These are phyloP conservation scores for Hepatocystis sp. DNA, from an alignment of 169 alveolate genomes.

Conservation along the genomic window DNA sequence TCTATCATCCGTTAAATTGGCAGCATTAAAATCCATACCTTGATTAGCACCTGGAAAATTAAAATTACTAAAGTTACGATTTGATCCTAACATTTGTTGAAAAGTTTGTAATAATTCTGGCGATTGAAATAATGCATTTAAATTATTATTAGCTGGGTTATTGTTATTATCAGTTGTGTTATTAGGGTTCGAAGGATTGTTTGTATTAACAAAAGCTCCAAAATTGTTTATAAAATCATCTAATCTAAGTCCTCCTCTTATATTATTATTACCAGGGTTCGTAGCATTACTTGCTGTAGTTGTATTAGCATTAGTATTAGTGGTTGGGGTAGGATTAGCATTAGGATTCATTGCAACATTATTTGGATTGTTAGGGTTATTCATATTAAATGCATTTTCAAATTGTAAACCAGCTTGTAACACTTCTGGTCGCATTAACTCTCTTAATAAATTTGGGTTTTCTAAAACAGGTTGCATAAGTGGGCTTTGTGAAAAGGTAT, in stretches of 20 bases:
- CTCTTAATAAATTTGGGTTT: conserved; percentile 90
- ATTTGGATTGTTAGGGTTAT: conserved; percentile 4
- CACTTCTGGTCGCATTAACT: conserved; percentile 86
- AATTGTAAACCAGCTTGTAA: conserved; percentile 87
- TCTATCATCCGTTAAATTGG: conserved; percentile 80
- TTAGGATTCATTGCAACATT: conserved; percentile 9
- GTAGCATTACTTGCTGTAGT: no score
- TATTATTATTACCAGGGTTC: neutral
- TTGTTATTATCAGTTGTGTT: neutral
- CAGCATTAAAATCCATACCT: conserved; percentile 38
- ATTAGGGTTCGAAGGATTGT: no score
- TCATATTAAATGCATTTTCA: conserved; percentile 81
- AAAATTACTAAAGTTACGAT: conserved; percentile 63
- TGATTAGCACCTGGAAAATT: conserved; percentile 19
- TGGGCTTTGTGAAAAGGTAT: conserved; percentile 86
- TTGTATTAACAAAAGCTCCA: neutral
- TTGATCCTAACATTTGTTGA: conserved; percentile 57
- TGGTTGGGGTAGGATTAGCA: neutral
- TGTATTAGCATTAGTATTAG: conserved; percentile 10
- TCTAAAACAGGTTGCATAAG: conserved; percentile 87
- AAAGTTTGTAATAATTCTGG: conserved; percentile 63
- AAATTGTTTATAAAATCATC: neutral
- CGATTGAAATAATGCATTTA: conserved; percentile 31
- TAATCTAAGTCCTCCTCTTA: neutral
- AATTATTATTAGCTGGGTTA: neutral